phyloP scores from a whole-genome alignment of 768 basidiomycete species.

The Auricularia heimuer region DNA sequence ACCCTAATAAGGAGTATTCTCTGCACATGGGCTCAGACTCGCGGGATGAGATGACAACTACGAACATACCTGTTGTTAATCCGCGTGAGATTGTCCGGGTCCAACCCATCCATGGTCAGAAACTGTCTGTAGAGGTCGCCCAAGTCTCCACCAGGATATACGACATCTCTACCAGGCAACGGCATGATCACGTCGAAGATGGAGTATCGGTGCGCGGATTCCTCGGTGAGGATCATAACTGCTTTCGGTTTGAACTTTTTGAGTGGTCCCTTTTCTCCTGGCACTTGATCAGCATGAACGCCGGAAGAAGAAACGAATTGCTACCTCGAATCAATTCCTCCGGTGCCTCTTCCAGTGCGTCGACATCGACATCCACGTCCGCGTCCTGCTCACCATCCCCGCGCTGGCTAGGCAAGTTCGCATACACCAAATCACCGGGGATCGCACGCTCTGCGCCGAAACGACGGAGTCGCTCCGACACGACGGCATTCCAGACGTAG shows the following conservation, averaged over 20 bases:
- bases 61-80: slow-evolving; percentile 65
- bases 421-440: slow-evolving; percentile 86
- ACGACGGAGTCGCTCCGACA: slow-evolving; percentile 81
- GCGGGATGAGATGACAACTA: not conserved
- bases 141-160: slow-evolving; percentile 81
- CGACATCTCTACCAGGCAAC: slow-evolving; percentile 90
- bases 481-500: slow-evolving; percentile 96
- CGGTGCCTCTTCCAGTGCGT: slow-evolving; percentile 14
- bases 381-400: slow-evolving; percentile 13
- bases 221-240: slow-evolving; percentile 69
- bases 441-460: slow-evolving; percentile 67
- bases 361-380: slow-evolving; percentile 4
- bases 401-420: slow-evolving; percentile 21
- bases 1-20: slow-evolving; percentile 86
- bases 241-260: slow-evolving; percentile 31
- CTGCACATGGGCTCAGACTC: slow-evolving; percentile 29
- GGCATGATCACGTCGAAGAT: slow-evolving; percentile 97
- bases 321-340: slow-evolving; percentile 22
- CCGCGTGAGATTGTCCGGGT: slow-evolving; percentile 79
- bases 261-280: not conserved
- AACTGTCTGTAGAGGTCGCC: slow-evolving; percentile 80
- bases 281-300: slow-evolving; percentile 19
- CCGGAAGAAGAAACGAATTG: slow-evolving; percentile 19
- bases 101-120: slow-evolving; percentile 75
- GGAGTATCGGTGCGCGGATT: slow-evolving; percentile 68